A percentile compares a stretch with the other conserved stretches of the same genome.
Conservation (phyloP, 2,329 filamentous ascomycete genomes). For the Monosporascus ibericus region DNA sequence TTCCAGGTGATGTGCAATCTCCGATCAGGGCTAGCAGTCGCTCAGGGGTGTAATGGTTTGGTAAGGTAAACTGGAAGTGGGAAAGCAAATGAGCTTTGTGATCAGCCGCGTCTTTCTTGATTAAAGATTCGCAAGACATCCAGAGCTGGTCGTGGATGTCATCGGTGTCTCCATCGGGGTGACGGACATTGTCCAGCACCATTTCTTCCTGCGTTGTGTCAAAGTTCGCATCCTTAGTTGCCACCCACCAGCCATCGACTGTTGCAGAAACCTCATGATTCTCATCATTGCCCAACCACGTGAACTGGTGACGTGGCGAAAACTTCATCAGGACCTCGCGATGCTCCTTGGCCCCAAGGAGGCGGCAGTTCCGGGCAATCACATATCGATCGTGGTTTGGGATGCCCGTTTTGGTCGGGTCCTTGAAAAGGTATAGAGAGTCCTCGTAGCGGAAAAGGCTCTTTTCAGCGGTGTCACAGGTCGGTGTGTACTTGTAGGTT, state of each 20-base stretch:
- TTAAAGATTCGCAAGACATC: not conserved
- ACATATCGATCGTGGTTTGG: constrained; percentile 22
- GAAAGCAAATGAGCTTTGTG: not conserved
- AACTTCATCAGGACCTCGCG: constrained; percentile 22
- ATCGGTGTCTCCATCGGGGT: too few relatives aligned
- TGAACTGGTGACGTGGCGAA: constrained; percentile 7
- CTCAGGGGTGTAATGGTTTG: not conserved
- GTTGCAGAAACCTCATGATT: not conserved
- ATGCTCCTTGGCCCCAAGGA: constrained; percentile 26
- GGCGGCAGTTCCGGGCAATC: constrained; percentile 20
- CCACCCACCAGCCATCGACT: constrained; percentile 9
- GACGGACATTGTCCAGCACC: too few relatives aligned
- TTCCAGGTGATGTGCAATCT: not conserved
- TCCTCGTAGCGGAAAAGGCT: constrained; percentile 11
- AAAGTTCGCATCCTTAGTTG: not conserved
- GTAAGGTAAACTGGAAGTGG: not conserved
- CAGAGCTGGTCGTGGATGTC: not conserved
- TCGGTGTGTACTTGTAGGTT: constrained; percentile 11
- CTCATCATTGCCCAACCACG: not conserved
- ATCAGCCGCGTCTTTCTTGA: not conserved
- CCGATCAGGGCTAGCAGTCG: not conserved
- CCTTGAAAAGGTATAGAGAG: constrained; percentile 25
- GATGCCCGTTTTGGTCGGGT: constrained; percentile 12
- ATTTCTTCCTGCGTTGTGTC: too few relatives aligned
- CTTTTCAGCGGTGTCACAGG: constrained; percentile 26